phyloP scores from a whole-genome alignment of 129 eudicot genomes.

The Artemisia tridentata region DNA sequence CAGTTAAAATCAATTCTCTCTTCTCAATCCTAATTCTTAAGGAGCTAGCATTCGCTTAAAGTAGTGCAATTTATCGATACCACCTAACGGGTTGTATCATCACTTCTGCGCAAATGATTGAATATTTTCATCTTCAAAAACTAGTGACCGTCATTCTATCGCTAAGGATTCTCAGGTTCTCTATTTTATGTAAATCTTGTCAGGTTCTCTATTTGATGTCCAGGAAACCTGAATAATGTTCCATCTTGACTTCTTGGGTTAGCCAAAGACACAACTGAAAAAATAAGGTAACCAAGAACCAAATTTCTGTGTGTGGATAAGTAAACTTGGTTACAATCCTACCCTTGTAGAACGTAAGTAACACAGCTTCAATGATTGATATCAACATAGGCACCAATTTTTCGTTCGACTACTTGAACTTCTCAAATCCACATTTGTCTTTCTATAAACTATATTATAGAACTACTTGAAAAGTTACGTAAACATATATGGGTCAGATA shows the following conservation, averaged over 20 bases:
- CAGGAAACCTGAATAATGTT: slow-evolving; percentile 61
- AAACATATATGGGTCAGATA: no score
- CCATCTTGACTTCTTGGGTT: slow-evolving; percentile 42
- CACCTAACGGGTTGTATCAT: no score
- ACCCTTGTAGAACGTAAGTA: slow-evolving; percentile 48
- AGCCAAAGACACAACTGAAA: slow-evolving; percentile 55
- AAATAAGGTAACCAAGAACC: slow-evolving; percentile 52
- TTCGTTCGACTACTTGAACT: slow-evolving; percentile 54
- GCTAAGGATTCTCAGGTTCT: no score
- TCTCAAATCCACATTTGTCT: slow-evolving; percentile 40
- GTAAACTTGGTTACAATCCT: slow-evolving; percentile 40
- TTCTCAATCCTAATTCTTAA: no score
- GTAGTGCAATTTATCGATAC: no score
- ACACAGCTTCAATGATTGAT: slow-evolving; percentile 55
- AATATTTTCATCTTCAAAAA: no score
- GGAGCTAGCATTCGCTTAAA: no score
- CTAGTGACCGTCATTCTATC: no score
- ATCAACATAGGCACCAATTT: slow-evolving; percentile 49
- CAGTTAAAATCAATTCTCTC: no score
- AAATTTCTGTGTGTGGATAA: slow-evolving; percentile 9
- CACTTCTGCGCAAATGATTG: slow-evolving; percentile 37
- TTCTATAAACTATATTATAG: slow-evolving; percentile 33
- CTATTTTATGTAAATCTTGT: no score
- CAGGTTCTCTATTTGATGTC: no score
- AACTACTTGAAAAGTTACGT: no score